A percentile compares a stretch with the other conserved stretches of the same genome.
Conservation (phyloP, 177 flowering plant species). For the Vitis hybrid region DNA sequence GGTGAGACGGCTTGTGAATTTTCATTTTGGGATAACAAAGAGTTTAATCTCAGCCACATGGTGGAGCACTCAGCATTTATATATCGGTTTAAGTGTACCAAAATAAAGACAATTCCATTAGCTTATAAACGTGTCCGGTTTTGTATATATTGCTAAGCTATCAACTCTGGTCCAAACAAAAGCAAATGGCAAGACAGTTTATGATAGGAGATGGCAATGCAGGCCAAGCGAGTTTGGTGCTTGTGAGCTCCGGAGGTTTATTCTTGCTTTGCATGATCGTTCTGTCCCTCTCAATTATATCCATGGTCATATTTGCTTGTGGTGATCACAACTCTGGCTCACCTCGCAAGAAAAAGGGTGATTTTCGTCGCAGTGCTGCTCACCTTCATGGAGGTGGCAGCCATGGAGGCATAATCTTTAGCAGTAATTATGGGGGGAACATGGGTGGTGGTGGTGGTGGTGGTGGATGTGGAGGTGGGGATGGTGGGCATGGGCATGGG, state of each 20-base stretch:
- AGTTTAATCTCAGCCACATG: no score
- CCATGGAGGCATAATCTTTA: no score
- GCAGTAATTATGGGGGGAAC: not conserved
- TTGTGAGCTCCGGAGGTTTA: not conserved
- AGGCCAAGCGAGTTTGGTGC: not conserved
- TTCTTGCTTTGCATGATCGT: constrained; percentile 8
- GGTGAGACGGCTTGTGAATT: no score
- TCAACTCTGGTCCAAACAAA: no score
- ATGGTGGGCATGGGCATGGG: not conserved
- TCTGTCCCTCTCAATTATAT: constrained; percentile 10
- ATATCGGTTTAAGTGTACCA: no score
- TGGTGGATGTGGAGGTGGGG: not conserved
- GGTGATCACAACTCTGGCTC: not conserved
- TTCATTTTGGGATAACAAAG: no score
- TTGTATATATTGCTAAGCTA: no score
- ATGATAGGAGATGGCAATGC: not conserved
- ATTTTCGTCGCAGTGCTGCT: no score
- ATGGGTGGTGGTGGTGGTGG: not conserved
- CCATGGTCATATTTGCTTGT: constrained; percentile 20
- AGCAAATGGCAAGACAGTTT: not conserved
- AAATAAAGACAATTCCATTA: no score
- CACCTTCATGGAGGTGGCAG: not conserved
- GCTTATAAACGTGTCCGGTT: no score
- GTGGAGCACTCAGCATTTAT: no score
- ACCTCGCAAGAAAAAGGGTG: not conserved